These are phyloP conservation scores for Alternaria rosae DNA, from an alignment of 2,329 filamentous ascomycete genomes.

Conservation along the genomic window DNA sequence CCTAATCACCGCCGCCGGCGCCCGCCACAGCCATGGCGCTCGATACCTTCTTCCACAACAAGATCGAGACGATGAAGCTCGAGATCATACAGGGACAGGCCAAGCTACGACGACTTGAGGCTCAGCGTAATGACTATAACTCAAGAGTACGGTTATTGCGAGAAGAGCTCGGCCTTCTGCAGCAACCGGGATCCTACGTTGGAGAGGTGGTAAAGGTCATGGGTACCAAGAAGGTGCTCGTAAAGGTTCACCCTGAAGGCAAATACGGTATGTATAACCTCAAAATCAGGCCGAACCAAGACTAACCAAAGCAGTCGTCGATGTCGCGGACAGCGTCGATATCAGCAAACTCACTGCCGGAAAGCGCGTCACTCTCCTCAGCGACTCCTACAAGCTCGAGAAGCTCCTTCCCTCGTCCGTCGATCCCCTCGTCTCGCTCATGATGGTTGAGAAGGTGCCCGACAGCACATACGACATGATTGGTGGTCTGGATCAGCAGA, in stretches of 20 bases:
- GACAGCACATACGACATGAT: conserved; percentile 99
- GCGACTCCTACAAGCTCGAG: conserved; percentile 97
- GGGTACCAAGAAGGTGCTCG: conserved; percentile 98
- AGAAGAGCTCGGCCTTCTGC: conserved; percentile 93
- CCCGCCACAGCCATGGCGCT: conserved; percentile 81
- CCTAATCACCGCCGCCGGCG: conserved; percentile 22
- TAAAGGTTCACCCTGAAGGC: conserved; percentile 98
- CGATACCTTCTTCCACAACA: conserved; percentile 99
- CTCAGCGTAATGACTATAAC: conserved; percentile 99
- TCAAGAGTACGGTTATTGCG: conserved; percentile 92
- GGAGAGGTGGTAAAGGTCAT: conserved; percentile 99
- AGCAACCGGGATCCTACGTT: conserved; percentile 97
- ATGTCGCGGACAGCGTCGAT: conserved; percentile 93
- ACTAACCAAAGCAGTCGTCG: conserved; percentile 73
- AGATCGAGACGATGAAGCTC: conserved; percentile 99
- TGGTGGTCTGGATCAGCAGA: conserved; percentile 96
- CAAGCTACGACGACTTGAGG: conserved; percentile 90
- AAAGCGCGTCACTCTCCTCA: conserved; percentile 95
- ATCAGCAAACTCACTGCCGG: conserved; percentile 94
- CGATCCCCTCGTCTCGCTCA: conserved; percentile 96
- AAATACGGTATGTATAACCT: conserved; percentile 83
- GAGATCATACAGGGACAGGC: conserved; percentile 99
- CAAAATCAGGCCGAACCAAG: not conserved
- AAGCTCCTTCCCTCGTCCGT: conserved; percentile 98
- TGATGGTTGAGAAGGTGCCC: conserved; percentile 99